Conservation (phyloP, 2,329 filamentous ascomycete genomes). For the Zymoseptoria tritici region DNA sequence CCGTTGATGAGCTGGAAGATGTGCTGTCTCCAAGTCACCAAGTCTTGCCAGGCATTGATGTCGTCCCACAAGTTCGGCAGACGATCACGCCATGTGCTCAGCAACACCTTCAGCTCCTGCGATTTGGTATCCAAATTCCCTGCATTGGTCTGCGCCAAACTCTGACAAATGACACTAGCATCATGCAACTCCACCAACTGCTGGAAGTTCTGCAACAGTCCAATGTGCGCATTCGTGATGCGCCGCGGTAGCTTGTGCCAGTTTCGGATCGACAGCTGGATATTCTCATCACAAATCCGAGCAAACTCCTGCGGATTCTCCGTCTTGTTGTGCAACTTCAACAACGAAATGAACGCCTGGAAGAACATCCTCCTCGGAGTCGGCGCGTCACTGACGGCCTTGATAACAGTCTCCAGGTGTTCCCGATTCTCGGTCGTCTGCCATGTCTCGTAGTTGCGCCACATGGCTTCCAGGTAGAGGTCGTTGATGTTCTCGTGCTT, state of each 20-base stretch:
- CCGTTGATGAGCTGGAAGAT: constrained; percentile 97
- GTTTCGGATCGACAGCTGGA: constrained; percentile 92
- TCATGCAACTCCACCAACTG: constrained; percentile 95
- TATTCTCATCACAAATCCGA: constrained; percentile 88
- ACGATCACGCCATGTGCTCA: constrained; percentile 91
- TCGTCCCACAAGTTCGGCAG: constrained; percentile 98
- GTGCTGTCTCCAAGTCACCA: constrained; percentile 99
- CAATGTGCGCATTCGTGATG: constrained; percentile 91
- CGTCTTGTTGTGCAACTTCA: constrained; percentile 87
- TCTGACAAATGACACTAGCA: constrained; percentile 91
- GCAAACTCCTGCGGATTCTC: constrained; percentile 76
- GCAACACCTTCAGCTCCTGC: constrained; percentile 84
- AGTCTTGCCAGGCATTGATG: constrained; percentile 97
- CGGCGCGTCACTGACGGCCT: constrained; percentile 94
- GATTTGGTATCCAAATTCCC: constrained; percentile 88
- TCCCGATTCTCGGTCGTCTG: constrained; percentile 77
- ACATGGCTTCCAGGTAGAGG: constrained; percentile 86
- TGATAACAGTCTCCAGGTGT: constrained; percentile 85
- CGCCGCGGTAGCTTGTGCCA: constrained; percentile 96
- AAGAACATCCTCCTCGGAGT: constrained; percentile 93
- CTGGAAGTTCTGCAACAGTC: constrained; percentile 94
- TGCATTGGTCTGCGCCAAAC: constrained; percentile 75
- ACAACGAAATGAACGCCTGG: constrained; percentile 93
- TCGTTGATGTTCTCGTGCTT: constrained; percentile 99
- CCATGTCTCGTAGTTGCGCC: constrained; percentile 95